phyloP scores from a whole-genome alignment of 306 rosid genomes.

The Cyamopsis tetragonoloba region DNA sequence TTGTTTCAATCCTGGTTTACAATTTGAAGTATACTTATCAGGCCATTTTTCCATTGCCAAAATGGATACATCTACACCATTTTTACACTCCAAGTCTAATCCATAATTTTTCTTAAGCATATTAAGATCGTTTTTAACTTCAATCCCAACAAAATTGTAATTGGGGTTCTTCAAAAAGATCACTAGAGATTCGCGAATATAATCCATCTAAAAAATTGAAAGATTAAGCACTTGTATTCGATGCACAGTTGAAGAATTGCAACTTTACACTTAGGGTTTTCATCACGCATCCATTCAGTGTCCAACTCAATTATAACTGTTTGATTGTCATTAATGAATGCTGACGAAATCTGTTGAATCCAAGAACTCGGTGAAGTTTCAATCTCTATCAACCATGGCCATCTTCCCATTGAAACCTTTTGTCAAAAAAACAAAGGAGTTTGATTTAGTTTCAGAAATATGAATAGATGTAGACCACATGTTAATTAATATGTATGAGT shows the following conservation, averaged over 20 bases:
- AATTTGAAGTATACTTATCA: too few relatives aligned
- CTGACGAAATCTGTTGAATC: not conserved
- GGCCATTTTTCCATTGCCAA: slow-evolving; percentile 16
- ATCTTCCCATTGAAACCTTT: not conserved
- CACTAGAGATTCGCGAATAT: not conserved
- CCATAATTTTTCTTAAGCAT: slow-evolving; percentile 8
- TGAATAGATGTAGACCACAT: too few relatives aligned
- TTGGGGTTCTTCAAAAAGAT: not conserved
- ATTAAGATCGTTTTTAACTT: not conserved
- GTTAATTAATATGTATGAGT: too few relatives aligned
- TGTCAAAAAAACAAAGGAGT: too few relatives aligned
- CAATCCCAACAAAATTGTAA: slow-evolving; percentile 26
- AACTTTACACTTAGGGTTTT: not conserved
- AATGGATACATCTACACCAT: not conserved
- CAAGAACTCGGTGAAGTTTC: not conserved
- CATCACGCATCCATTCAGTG: slow-evolving; percentile 17
- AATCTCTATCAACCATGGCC: not conserved
- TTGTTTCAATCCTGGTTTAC: not conserved
- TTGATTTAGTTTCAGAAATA: too few relatives aligned
- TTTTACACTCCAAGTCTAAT: not conserved
- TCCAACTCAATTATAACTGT: slow-evolving; percentile 22
- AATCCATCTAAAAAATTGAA: not conserved
- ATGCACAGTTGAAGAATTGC: slow-evolving; percentile 25
- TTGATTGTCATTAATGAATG: not conserved
- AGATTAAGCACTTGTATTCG: slow-evolving; percentile 23